A percentile compares a stretch with the other conserved stretches of the same genome.
Conservation (phyloP, 768 basidiomycete genomes). For the Phaeotremella skinneri region DNA sequence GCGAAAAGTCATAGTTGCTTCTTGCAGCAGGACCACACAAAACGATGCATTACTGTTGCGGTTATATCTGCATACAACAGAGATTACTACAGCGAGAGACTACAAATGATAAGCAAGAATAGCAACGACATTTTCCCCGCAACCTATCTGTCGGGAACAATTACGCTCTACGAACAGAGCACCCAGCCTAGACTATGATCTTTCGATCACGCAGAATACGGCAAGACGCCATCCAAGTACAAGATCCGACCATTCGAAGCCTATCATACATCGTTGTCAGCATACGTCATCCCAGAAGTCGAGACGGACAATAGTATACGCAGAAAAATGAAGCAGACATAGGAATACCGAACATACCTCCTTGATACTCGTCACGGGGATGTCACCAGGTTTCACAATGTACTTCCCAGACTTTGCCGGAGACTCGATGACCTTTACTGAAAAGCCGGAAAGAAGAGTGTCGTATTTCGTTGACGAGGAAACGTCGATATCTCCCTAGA, state of each 20-base stretch:
- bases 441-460: constrained; percentile 31
- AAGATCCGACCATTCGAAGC: constrained; percentile 39
- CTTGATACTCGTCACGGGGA: constrained; percentile 37
- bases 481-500: constrained; percentile 13
- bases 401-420: constrained; percentile 23
- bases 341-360: constrained; percentile 45
- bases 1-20: too few species aligned
- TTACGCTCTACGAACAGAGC: too few species aligned
- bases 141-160: too few species aligned
- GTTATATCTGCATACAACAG: too few species aligned
- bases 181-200: too few species aligned
- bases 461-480: constrained; percentile 12
- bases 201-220: neutral
- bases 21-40: too few species aligned
- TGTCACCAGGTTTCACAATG: constrained; percentile 40
- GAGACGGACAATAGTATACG: too few species aligned
- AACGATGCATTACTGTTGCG: too few species aligned
- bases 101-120: too few species aligned
- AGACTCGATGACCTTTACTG: constrained; percentile 20
- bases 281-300: neutral
- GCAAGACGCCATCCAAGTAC: constrained; percentile 28
- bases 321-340: too few species aligned
- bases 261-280: constrained; percentile 11
- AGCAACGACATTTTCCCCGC: too few species aligned
- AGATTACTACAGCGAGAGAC: too few species aligned